phyloP scores from a whole-genome alignment of 2,329 filamentous ascomycete genomes.

The Colletotrichum sp. region DNA sequence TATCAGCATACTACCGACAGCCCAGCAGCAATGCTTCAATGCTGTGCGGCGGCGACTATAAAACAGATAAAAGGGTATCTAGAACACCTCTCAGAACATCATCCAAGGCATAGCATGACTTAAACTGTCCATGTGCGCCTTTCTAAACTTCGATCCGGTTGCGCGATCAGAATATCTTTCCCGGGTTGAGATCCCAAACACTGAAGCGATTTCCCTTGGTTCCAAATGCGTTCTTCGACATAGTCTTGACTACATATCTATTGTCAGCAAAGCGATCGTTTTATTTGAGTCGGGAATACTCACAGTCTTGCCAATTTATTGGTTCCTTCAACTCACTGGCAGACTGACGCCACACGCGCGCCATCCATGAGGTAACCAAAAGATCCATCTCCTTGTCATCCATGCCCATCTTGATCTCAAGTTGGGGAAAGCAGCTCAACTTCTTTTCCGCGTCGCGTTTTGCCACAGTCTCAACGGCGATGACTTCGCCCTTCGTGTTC shows the following conservation, averaged over 20 bases:
- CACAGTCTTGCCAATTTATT: constrained; percentile 29
- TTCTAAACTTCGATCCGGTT: neutral
- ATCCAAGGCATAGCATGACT: neutral
- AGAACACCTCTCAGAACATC: neutral
- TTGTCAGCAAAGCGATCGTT: neutral
- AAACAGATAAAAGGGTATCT: neutral
- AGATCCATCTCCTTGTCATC: constrained; percentile 32
- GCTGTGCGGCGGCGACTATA: neutral
- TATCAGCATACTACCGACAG: neutral
- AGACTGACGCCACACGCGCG: constrained; percentile 31
- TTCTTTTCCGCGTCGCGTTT: constrained; percentile 24
- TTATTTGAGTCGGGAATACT: neutral
- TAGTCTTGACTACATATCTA: neutral
- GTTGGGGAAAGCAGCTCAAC: constrained; percentile 22
- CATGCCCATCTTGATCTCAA: constrained; percentile 25
- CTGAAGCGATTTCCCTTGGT: neutral
- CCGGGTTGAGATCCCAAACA: neutral
- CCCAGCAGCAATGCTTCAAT: neutral
- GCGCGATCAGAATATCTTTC: neutral
- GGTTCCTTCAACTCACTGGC: constrained; percentile 26
- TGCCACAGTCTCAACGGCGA: constrained; percentile 30
- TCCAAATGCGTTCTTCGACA: neutral
- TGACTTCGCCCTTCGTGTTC: constrained; percentile 20
- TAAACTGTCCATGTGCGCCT: fast-evolving
- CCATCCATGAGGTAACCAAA: constrained; percentile 32